Base-by-base conservation (phyloP, 2,329 filamentous ascomycete genomes). In the Botrytis medusae region DNA sequence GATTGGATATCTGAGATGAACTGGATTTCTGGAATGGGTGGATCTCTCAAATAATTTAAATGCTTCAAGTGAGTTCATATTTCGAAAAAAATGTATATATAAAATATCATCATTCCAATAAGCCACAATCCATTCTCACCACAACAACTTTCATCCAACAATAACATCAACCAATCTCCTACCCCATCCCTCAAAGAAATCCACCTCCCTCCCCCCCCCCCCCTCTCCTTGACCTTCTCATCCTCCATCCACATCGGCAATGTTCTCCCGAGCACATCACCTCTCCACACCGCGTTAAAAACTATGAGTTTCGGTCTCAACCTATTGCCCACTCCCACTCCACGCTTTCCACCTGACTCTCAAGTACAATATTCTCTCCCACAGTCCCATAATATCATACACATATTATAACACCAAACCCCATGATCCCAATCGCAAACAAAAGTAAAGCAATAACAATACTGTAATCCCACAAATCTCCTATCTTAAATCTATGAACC, bases 361-460 rank as follows among this genome's bases (percentile, higher is more conserved):
- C 46, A 51, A 51, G 10, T n/a, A 25, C 22, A 0, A 51, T n/a
- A 4, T n/a, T 4, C 46, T 4, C 14, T 51, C 22, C 10, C 25
- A n/a, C 1, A 6, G 1, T 0, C 1, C 2, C 46, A 51, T 4
- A n/a, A 51, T 4, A 6, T 51, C 4, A 51, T 4, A 51, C 4
- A 51, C 3, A 51, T 10, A 25, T 12, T 1, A 10, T 2, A 48
- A 25, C 22, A 4, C 22, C 25, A 25, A 20, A 48, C 46, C 20
- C 40, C 7, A 22, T 22, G 2, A 46, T 22, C 9, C 46, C 46
- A 22, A 25, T 51, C 22, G 10, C 0, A 51, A 51, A 10, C 22
- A 51, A 51, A 4, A 51, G 22, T 6, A n/a, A 51, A 51, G 25
- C 46, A 51, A 10, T 14, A n/a, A 10, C 10, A 25, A 51, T 6